These are phyloP conservation scores for Talaromyces albobiverticillius DNA, from an alignment of 2,329 filamentous ascomycete species.

Conservation along the genomic window DNA sequence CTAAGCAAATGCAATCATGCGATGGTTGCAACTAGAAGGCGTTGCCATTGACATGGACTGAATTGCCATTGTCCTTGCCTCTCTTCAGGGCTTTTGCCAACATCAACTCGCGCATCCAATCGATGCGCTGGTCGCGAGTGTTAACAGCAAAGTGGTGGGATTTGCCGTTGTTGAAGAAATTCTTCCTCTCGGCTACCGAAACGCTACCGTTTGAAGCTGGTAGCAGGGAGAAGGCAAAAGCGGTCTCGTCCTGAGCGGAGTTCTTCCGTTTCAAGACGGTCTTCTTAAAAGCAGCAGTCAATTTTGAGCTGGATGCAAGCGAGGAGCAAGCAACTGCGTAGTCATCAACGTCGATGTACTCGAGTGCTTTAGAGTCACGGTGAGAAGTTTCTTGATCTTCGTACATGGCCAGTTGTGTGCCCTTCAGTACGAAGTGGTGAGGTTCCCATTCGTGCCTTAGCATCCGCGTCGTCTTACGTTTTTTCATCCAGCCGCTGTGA, in stretches of 20 bases:
- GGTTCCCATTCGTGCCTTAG: slow-evolving; percentile 92
- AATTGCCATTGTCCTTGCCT: slow-evolving; percentile 29
- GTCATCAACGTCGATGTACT: slow-evolving; percentile 38
- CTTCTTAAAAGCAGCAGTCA: slow-evolving; percentile 77
- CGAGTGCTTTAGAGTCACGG: slow-evolving; percentile 26
- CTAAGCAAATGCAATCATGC: not conserved
- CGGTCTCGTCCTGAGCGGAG: slow-evolving; percentile 25
- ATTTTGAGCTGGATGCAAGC: slow-evolving; percentile 71
- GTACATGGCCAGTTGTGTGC: slow-evolving; percentile 57
- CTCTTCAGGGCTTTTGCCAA: slow-evolving; percentile 40
- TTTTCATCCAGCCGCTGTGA: slow-evolving; percentile 88
- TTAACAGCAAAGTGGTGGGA: slow-evolving; percentile 92
- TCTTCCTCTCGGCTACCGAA: slow-evolving; percentile 45
- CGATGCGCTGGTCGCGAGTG: slow-evolving; percentile 82
- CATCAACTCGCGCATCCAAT: slow-evolving; percentile 65
- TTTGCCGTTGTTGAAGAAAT: slow-evolving; percentile 61
- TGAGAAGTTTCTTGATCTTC: slow-evolving; percentile 25
- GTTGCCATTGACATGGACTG: not conserved
- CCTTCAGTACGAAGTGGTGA: slow-evolving; percentile 81
- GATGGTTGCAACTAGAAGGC: not conserved
- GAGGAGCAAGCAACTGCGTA: slow-evolving; percentile 62
- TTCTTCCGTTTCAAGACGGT: slow-evolving; percentile 47
- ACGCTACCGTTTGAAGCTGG: slow-evolving; percentile 45
- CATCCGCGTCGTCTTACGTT: slow-evolving; percentile 84
- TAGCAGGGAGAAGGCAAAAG: slow-evolving; percentile 43